phyloP scores from a whole-genome alignment of 441 rosid genomes.

The Daphne laureola region DNA sequence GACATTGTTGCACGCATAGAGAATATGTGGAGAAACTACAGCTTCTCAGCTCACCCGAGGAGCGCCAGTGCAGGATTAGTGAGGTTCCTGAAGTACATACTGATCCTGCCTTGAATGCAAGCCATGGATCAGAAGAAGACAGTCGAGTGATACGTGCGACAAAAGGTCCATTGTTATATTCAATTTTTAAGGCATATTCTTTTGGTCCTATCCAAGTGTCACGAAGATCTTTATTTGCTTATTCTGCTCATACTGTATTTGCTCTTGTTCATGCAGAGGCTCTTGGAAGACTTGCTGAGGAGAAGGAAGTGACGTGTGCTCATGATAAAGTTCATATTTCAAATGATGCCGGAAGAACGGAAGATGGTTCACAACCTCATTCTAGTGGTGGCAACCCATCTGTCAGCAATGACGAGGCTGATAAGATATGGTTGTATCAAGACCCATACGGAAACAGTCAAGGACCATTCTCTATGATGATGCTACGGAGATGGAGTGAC shows the following conservation, averaged over 20 bases:
- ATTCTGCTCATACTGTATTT: conserved; percentile 7
- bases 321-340: conserved; percentile 25
- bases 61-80: conserved; percentile 57
- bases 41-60: conserved; percentile 68
- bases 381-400: conserved; percentile 34
- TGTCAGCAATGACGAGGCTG: conserved; percentile 34
- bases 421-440: conserved; percentile 76
- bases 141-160: conserved; percentile 31
- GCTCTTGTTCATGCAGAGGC: conserved; percentile 38
- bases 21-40: conserved; percentile 76
- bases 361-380: conserved; percentile 25
- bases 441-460: conserved; percentile 84
- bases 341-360: conserved; percentile 31
- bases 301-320: conserved; percentile 20
- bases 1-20: conserved; percentile 71
- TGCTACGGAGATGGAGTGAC: conserved; percentile 70
- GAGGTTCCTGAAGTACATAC: conserved; percentile 64
- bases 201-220: conserved; percentile 8
- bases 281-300: conserved; percentile 25
- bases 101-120: conserved; percentile 56
- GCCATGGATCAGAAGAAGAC: conserved; percentile 45
- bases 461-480: conserved; percentile 81
- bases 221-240: conserved; percentile 14
- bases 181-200: no score
- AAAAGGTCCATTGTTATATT: conserved; percentile 28